Conservation (phyloP, 495 filamentous ascomycete genomes). For the Coniosporium apollinis region DNA sequence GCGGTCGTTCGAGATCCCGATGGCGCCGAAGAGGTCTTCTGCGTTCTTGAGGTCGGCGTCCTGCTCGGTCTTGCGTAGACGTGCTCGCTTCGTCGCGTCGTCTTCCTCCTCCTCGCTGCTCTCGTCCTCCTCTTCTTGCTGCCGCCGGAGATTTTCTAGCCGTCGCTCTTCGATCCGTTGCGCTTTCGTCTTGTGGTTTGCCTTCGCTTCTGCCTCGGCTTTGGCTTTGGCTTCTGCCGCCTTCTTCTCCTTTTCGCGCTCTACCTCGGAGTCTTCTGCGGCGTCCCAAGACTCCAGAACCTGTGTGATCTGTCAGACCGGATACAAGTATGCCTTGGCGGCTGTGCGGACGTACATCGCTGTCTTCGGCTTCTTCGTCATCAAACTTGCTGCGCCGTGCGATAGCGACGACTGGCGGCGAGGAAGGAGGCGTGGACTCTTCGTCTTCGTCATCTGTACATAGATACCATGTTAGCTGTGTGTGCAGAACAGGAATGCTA, state of each 20-base stretch:
- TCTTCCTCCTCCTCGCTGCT: conserved; percentile 50
- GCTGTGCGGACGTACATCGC: conserved; percentile 44
- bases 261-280: conserved; percentile 89
- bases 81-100: conserved; percentile 51
- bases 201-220: conserved; percentile 48
- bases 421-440: conserved; percentile 39
- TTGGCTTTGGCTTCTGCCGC: conserved; percentile 42
- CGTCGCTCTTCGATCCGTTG: conserved; percentile 73
- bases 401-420: conserved; percentile 42
- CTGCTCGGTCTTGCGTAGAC: conserved; percentile 61
- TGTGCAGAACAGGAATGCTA: too few relatives aligned
- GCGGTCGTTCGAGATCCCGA: conserved; percentile 38
- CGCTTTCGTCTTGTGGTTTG: conserved; percentile 77
- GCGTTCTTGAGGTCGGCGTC: conserved; percentile 84
- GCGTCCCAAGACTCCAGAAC: conserved; percentile 96
- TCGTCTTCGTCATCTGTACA: conserved; percentile 57
- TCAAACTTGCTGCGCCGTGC: conserved; percentile 56
- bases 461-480: too few relatives aligned
- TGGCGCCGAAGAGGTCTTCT: conserved; percentile 70
- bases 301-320: conserved; percentile 26
- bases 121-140: conserved; percentile 37
- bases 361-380: conserved; percentile 77
- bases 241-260: conserved; percentile 85
- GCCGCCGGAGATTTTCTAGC: conserved; percentile 27
- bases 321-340: background rate